A percentile compares a stretch with the other conserved stretches of the same genome.
These are phyloP conservation scores for Telfairia occidentalis DNA, from an alignment of 331 rosid species.

Conservation along the genomic window DNA sequence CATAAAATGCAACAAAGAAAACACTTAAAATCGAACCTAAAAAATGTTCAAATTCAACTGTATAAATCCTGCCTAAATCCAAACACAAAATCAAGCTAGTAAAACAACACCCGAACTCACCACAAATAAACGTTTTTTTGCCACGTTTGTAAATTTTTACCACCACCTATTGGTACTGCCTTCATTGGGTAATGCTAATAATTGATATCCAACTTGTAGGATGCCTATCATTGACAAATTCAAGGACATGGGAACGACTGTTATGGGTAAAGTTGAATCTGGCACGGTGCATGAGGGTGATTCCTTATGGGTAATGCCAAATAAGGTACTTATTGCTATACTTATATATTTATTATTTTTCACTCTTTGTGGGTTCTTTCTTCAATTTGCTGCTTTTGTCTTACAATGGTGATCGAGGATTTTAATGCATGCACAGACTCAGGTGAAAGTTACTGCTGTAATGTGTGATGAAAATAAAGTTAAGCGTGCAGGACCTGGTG, in stretches of 20 bases:
- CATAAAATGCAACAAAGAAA: not conserved
- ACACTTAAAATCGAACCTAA: not conserved
- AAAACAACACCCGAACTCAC: not conserved
- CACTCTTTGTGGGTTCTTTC: not conserved
- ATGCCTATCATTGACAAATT: conserved; percentile 87
- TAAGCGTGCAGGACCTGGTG: conserved; percentile 84
- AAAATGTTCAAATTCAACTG: not conserved
- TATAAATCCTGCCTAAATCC: not conserved
- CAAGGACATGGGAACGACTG: conserved; percentile 92
- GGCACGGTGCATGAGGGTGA: conserved; percentile 76
- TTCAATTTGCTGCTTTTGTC: not conserved
- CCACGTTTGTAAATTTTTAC: not conserved
- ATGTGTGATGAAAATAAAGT: conserved; percentile 60
- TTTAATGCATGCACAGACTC: conserved; percentile 39
- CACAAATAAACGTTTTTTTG: not conserved
- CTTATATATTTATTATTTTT: not conserved
- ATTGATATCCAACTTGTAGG: conserved; percentile 38
- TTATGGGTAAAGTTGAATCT: conserved; percentile 97
- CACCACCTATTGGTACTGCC: not conserved
- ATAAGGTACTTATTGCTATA: conserved; percentile 44
- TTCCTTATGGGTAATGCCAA: conserved; percentile 76
- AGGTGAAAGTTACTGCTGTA: conserved; percentile 58
- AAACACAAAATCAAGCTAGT: not conserved
- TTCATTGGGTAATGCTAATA: not conserved
- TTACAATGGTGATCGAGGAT: not conserved